Percentiles rank a stretch among this genome's conserved stretches.
phyloP scores from a whole-genome alignment of 1,284 basidiomycete genomes.

The Cryptococcus hybrid region DNA sequence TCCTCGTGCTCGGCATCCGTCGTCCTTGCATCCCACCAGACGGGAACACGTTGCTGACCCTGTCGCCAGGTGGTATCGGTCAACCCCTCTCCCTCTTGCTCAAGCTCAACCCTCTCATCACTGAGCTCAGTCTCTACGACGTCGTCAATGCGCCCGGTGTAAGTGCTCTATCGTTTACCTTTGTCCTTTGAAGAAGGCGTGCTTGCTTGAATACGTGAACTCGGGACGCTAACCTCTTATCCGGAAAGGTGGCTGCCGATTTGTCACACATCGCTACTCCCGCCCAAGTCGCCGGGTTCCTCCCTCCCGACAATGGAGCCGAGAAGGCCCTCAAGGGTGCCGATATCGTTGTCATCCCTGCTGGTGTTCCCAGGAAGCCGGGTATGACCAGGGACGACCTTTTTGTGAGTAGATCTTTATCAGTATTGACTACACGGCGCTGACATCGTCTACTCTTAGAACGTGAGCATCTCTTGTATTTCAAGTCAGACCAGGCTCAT shows the following conservation, averaged over 20 bases:
- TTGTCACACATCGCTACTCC: constrained; percentile 90
- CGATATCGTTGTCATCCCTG: constrained; percentile 90
- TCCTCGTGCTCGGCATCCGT: no score
- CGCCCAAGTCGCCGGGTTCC: constrained; percentile 65
- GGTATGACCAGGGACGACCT: constrained; percentile 84
- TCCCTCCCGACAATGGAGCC: constrained; percentile 48
- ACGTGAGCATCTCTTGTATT: constrained; percentile 15
- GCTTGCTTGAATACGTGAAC: not conserved
- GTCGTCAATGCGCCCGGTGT: constrained; percentile 50
- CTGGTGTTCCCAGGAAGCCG: constrained; percentile 94
- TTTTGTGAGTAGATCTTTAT: constrained; percentile 65
- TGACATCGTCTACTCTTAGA: constrained; percentile 13
- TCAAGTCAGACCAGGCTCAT: not conserved
- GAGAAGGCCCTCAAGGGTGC: constrained; percentile 46
- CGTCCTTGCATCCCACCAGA: not conserved
- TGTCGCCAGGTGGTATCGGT: constrained; percentile 66
- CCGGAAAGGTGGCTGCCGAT: constrained; percentile 68
- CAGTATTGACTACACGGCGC: not conserved
- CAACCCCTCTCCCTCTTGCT: constrained; percentile 91
- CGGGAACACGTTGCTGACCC: not conserved
- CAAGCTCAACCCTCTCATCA: constrained; percentile 81
- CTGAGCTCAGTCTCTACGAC: constrained; percentile 90
- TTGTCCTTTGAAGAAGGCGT: not conserved
- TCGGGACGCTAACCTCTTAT: not conserved
- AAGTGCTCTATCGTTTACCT: constrained; percentile 23